Evolutionary conservation across 176 grass and related monocot species (phyloP), one percentile per base, ranked within the genome.

Genomic region (Triticum monococcum): DNA sequence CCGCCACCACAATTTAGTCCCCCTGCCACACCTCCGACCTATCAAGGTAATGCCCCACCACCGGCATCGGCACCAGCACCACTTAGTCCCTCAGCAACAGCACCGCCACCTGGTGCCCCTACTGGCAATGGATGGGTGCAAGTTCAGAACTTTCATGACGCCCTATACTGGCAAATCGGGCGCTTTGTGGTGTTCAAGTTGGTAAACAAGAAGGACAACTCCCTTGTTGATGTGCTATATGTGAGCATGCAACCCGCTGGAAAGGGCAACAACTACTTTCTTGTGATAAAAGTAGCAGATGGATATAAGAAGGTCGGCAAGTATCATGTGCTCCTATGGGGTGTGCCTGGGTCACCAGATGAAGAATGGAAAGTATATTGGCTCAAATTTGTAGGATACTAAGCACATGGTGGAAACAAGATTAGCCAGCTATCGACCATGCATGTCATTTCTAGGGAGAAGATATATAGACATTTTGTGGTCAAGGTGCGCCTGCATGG

Each of bases 311-410:
- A 77, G 43, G 83, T 86, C 4, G 79, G 62, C 23, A 89, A 32
- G 64, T 89, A 86, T 26, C 20, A 86, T 11, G 70, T 62, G 2
- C 20, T 89, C 9, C 69, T 76, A 10, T 81, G 88, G 83, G 88
- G 77, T 16, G 64, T 89, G 26, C 62, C 83, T 0, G 12, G 9
- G 14, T 81, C 83, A 36, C 68, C 25, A 25, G 10, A 60, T 9
- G 48, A 86, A 37, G 68, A 77, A 76, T 89, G 88, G 88, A 76
- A 89, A 77, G 69, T 86, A 48, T 9, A 48, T 6, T 89, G 4
- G 81, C 78, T 0, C 62, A 30, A 81, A 69, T 56, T 35, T 23
- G 13, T 86, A 60, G 77, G 46, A 76, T 26, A 35, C 7, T 89
- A 62, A 71, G 18, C 2, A 67, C 7, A 24, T 3, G 5, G 11